Evolutionary conservation across 345 rosid species (phyloP).

Genomic region (Hibiscus trionum): DNA sequence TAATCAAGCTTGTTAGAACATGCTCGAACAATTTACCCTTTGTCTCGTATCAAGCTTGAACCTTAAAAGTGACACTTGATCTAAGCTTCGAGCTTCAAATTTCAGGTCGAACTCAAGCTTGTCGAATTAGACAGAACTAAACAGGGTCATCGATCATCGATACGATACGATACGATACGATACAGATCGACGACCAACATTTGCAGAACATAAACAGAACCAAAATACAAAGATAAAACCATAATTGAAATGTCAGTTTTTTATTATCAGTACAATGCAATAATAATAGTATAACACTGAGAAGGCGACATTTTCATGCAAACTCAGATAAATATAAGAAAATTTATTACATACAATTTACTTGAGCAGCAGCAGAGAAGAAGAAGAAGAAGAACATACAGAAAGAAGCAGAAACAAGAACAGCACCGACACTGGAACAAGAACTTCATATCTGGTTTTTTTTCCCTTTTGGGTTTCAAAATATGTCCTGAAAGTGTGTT

Average conservation of each 20-base stretch:
- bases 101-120: too few species aligned
- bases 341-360: conserved; percentile 2
- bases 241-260: background rate
- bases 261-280: background rate
- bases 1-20: too few species aligned
- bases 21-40: too few species aligned
- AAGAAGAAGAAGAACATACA: background rate
- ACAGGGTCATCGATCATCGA: background rate
- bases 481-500: background rate
- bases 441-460: conserved; percentile 54
- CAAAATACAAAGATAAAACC: background rate
- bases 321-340: background rate
- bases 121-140: too few species aligned
- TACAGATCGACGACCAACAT: background rate
- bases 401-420: conserved; percentile 66
- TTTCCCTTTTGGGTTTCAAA: background rate
- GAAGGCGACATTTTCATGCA: background rate
- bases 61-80: too few species aligned
- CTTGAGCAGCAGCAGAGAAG: background rate
- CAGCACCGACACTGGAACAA: conserved; percentile 84
- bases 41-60: too few species aligned
- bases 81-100: too few species aligned
- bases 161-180: background rate
- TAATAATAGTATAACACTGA: background rate
- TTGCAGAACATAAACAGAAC: background rate